Evolutionary conservation across 2,329 filamentous ascomycete species (phyloP).

Genomic region (Ophiostoma himal-ulmi): DNA sequence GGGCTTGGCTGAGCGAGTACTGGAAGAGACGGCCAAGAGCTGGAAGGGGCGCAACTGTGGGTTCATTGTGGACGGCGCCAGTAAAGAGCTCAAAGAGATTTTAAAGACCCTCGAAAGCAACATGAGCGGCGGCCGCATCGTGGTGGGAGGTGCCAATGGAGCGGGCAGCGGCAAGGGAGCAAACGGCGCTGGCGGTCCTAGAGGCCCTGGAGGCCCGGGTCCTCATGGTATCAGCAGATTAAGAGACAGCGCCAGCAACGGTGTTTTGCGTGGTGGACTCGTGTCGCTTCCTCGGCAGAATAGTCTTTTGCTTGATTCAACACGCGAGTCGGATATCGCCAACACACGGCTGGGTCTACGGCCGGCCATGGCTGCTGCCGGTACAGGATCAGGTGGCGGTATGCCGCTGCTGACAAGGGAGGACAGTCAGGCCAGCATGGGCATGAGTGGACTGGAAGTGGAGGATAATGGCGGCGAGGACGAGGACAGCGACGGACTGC

Average conservation of each 20-base stretch:
- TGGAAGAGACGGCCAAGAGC: constrained; percentile 83
- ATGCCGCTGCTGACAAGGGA: constrained; percentile 43
- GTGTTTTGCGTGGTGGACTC: constrained; percentile 4
- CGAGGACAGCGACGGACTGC: constrained; percentile 56
- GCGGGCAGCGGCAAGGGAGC: background rate
- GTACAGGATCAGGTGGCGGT: constrained; percentile 21
- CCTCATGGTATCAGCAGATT: constrained; percentile 10
- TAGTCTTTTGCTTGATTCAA: constrained; percentile 56
- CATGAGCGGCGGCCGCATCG: constrained; percentile 76
- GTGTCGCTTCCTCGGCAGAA: constrained; percentile 51
- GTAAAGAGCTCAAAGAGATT: constrained; percentile 71
- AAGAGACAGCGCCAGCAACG: constrained; percentile 4
- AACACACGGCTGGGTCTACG: constrained; percentile 53
- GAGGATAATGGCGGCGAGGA: constrained; percentile 57
- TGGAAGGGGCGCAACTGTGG: constrained; percentile 90
- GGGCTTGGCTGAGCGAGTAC: constrained; percentile 81
- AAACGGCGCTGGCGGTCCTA: background rate
- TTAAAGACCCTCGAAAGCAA: constrained; percentile 77
- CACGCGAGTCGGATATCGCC: constrained; percentile 46
- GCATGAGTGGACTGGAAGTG: constrained; percentile 48
- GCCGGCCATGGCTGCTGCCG: constrained; percentile 31
- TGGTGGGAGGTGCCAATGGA: constrained; percentile 34
- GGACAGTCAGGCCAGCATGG: constrained; percentile 62
- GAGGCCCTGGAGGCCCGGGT: background rate
- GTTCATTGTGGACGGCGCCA: constrained; percentile 82